phyloP scores from a whole-genome alignment of 768 basidiomycete genomes.

The Hericium rajendrae region DNA sequence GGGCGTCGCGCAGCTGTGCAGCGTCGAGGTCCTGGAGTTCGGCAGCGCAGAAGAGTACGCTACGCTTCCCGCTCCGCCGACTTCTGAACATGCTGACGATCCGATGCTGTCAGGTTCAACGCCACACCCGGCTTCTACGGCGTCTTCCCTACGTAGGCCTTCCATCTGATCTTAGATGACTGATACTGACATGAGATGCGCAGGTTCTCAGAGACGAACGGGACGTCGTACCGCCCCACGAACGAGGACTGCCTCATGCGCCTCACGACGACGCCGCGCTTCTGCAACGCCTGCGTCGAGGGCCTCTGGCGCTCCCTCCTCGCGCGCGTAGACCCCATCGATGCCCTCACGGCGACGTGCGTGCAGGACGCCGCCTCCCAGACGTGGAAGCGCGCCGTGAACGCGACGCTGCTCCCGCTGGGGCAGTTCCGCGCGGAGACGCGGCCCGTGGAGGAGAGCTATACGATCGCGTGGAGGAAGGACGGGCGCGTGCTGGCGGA shows the following conservation, averaged over 20 bases:
- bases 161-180: neutral
- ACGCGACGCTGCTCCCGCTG: slow-evolving; percentile 48
- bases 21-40: slow-evolving; percentile 64
- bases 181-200: neutral
- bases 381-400: slow-evolving; percentile 26
- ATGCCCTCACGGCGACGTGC: slow-evolving; percentile 20
- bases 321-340: slow-evolving; percentile 50
- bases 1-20: slow-evolving; percentile 66
- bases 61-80: neutral
- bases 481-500: slow-evolving; percentile 34
- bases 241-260: slow-evolving; percentile 83
- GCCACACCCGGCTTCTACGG: slow-evolving; percentile 48
- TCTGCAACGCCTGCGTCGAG: slow-evolving; percentile 68
- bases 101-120: slow-evolving; percentile 40
- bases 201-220: slow-evolving; percentile 56
- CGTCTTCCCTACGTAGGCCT: slow-evolving; percentile 61
- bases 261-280: slow-evolving; percentile 53
- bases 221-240: slow-evolving; percentile 69
- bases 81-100: neutral
- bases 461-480: slow-evolving; percentile 46
- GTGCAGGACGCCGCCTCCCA: neutral
- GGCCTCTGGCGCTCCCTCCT: slow-evolving; percentile 66
- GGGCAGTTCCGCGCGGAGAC: slow-evolving; percentile 39
- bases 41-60: slow-evolving; percentile 53
- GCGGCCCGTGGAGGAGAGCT: slow-evolving; percentile 33